These are phyloP conservation scores for Alternaria sp. DNA, from an alignment of 2,329 filamentous ascomycete genomes.

Conservation along the genomic window DNA sequence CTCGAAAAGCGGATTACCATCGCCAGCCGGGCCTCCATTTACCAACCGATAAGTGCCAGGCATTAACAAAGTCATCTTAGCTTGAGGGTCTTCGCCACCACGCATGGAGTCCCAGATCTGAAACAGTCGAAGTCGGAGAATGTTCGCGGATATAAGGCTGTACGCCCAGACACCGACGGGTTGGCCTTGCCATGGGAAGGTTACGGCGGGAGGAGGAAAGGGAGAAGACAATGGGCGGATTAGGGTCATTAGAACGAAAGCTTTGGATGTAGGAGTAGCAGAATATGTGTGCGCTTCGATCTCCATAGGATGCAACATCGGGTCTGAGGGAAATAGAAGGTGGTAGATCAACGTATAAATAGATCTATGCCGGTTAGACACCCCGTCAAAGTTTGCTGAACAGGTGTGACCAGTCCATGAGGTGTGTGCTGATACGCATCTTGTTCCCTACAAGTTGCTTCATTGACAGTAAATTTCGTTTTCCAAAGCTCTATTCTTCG, in stretches of 20 bases:
- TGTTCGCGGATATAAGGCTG: not conserved
- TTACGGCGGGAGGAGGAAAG: not conserved
- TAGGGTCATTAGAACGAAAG: not conserved
- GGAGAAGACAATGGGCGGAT: not conserved
- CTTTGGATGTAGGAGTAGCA: not conserved
- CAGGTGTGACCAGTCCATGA: not conserved
- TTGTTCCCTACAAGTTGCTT: not conserved
- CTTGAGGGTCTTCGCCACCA: not conserved
- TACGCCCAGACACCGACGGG: conserved; percentile 1
- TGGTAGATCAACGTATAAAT: not conserved
- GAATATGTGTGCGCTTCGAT: not conserved
- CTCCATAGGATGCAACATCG: not conserved
- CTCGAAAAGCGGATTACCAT: not conserved
- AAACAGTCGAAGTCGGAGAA: not conserved
- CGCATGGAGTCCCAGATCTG: not conserved
- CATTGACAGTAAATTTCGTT: not conserved
- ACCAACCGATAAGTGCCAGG: not conserved
- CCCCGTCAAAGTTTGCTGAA: not conserved
- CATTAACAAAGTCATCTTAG: not conserved
- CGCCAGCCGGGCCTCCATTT: not conserved
- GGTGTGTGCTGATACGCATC: not conserved
- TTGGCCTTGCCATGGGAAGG: not conserved
- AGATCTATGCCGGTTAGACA: not conserved
- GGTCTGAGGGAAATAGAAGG: not conserved
- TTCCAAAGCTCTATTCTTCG: not conserved